A percentile compares a stretch with the other conserved stretches of the same genome.
These are phyloP conservation scores for Pilobolus umbonatus DNA, from an alignment of 192 early-diverging fungal species.

Conservation along the genomic window DNA sequence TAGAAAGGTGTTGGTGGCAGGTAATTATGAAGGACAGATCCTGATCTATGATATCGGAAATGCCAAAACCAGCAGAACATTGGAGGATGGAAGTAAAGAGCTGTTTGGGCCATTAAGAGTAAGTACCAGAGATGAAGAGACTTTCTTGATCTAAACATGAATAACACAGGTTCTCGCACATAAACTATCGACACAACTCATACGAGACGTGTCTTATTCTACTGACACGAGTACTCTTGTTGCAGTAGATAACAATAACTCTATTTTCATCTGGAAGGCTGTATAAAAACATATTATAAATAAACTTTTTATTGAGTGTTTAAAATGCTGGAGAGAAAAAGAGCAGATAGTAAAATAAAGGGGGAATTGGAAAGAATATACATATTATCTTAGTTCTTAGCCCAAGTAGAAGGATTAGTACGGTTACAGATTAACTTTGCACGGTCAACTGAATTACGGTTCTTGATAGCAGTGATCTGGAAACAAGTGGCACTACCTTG, in stretches of 20 bases:
- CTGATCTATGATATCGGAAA: slow-evolving; percentile 25
- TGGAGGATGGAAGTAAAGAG: slow-evolving; percentile 21
- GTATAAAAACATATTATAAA: neutral
- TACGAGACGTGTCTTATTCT: slow-evolving; percentile 26
- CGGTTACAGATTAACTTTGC: slow-evolving; percentile 52
- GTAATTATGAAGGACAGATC: slow-evolving; percentile 27
- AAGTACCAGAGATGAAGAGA: neutral
- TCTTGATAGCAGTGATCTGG: slow-evolving; percentile 97
- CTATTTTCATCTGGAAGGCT: slow-evolving; percentile 21
- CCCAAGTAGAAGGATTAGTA: slow-evolving; percentile 30
- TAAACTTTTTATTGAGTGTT: too few species aligned
- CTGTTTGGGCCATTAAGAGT: slow-evolving; percentile 17
- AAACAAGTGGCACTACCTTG: slow-evolving; percentile 96
- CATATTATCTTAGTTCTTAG: neutral
- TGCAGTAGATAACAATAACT: slow-evolving; percentile 21
- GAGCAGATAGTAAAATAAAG: neutral
- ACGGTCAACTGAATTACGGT: slow-evolving; percentile 93
- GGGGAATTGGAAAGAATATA: neutral
- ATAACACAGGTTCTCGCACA: slow-evolving; percentile 11
- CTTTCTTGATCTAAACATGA: neutral
- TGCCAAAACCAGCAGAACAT: slow-evolving; percentile 11
- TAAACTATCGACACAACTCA: slow-evolving; percentile 5
- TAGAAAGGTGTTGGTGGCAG: slow-evolving; percentile 20
- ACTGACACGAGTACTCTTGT: slow-evolving; percentile 11
- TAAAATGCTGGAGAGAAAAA: neutral